Evolutionary conservation across 805 yeast species (phyloP), one percentile per base, ranked within the genome.

Genomic region (Candida nonsorbophila): DNA sequence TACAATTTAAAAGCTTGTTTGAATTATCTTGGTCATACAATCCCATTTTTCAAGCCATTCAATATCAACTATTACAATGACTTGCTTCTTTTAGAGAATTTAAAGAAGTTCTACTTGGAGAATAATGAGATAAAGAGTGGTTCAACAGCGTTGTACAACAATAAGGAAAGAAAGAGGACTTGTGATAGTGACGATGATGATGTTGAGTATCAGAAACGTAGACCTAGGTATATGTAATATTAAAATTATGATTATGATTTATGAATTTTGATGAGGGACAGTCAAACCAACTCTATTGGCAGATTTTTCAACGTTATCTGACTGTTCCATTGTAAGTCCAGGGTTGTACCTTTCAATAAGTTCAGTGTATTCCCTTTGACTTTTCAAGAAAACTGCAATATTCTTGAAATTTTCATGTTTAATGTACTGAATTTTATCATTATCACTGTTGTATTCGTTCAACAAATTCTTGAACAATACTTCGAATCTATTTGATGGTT

Each of bases 251-350:
- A 18, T 7, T 18, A 7, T 18, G 10, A 7, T 18, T 18, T 7
- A 7, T 7, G 10, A 10, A 18, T 22, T 22, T 11, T 5, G 16
- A 22, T n/a, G 12, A 6, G 71, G 71, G 11, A 64, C 56, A n/a
- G 43, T 26, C 27, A 90, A 68, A 0, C 98, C 98, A n/a, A 90
- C 98, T 39, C 79, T 72, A 33, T 79, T 70, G 5, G 97, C 98
- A 1, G 95, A 82, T 49, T 72, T 74, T 44, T 77, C 67, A 16
- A 90, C 79, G 32, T 80, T 77, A 37, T 90, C 96, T 29, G 72
- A 72, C 47, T 84, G 94, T 15, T 77, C 71, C 76, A 82, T 74
- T 15, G 74, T 74, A 37, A 81, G 64, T 3, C 95, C 92, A 3
- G 94, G 90, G 46, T 88, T 85, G 55, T 90, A 92, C 42, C 94